Percentiles rank a stretch among this genome's conserved stretches.
These are phyloP conservation scores for Escovopsis weberi DNA, from an alignment of 2,329 filamentous ascomycete genomes.

Conservation along the genomic window DNA sequence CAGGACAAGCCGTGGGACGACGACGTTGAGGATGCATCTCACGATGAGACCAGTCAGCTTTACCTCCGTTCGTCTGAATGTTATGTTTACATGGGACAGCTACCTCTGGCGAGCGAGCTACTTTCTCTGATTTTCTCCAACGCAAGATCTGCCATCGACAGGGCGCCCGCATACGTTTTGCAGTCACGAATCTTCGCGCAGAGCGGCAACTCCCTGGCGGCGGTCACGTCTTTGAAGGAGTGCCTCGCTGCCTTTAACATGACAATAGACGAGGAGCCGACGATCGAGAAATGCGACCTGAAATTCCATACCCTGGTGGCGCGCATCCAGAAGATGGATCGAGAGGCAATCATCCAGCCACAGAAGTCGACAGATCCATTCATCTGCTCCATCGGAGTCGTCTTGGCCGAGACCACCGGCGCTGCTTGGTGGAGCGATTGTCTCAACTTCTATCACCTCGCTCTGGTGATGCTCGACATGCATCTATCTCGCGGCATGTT, in stretches of 20 bases:
- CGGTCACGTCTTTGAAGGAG: slow-evolving; percentile 54
- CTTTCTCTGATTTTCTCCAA: slow-evolving; percentile 55
- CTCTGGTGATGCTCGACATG: slow-evolving; percentile 50
- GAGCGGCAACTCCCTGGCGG: slow-evolving; percentile 53
- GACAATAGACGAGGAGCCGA: slow-evolving; percentile 47
- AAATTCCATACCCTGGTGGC: slow-evolving; percentile 52
- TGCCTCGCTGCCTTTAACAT: slow-evolving; percentile 59
- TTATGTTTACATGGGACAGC: slow-evolving; percentile 63
- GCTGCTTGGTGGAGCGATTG: slow-evolving; percentile 62
- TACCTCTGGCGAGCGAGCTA: slow-evolving; percentile 51
- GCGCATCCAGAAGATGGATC: slow-evolving; percentile 44
- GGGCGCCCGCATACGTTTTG: slow-evolving; percentile 70
- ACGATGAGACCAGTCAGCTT: slow-evolving; percentile 72
- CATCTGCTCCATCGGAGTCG: slow-evolving; percentile 50
- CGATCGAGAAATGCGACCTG: slow-evolving; percentile 62
- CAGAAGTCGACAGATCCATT: slow-evolving; percentile 32
- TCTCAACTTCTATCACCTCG: slow-evolving; percentile 57
- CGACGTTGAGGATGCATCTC: slow-evolving; percentile 55
- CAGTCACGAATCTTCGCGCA: slow-evolving; percentile 67
- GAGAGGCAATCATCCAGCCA: slow-evolving; percentile 29
- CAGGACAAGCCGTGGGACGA: slow-evolving; percentile 69
- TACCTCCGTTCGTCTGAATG: slow-evolving; percentile 72
- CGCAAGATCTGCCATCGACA: slow-evolving; percentile 60
- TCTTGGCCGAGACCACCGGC: slow-evolving; percentile 54
- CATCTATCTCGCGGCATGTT: slow-evolving; percentile 51